Base-by-base conservation (phyloP, 2,329 filamentous ascomycete genomes). In the Bipolaris oryzae region DNA sequence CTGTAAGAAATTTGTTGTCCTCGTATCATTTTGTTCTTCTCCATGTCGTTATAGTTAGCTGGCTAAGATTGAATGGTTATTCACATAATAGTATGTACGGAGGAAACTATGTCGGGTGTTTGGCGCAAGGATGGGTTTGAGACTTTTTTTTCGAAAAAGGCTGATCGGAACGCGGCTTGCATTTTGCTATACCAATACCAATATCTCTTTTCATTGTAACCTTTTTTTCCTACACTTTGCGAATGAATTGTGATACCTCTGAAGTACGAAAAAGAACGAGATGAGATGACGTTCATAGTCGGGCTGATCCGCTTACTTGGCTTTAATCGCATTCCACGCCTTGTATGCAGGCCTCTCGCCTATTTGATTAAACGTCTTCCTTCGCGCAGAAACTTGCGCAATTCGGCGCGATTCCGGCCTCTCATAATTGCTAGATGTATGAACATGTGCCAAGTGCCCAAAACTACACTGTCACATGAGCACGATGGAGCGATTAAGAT, bases 311-410 rank as follows among this genome's bases (percentile, higher is more conserved):
- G 37, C 13, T 35, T 35, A 15, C 13, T 37, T 37, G 13, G 33
- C 18, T 37, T 35, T 23, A 11, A 20, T 16, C 33, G 18, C 20
- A 33, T 39, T 48, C 33, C 45, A 25, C 38, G 33, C 35, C 35
- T 33, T 46, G 31, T 37, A 39, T 43, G 50, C 43, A 43, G 42
- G 42, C 49, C 21, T 20, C 35, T 43, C 34, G 47, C 33, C 7
- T 31, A 34, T 45, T 34, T 46, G 10, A 20, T 53, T 16, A 23
- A 20, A 25, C 15, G 7, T 33, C n/a, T 43, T 18, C n/a, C 23
- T 18, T 45, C n/a, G 18, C 41, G 49, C 47, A 57, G 25, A 49
- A 60, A 60, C 33, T 41, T 52, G 60, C 60, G 53, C 57, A 58
- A 52, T 55, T 49, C 20, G 25, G 25, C 58, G 43, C 58, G 54